Conservation (phyloP, 371 early-diverging fungal species). For the Parasitella parasitica region DNA sequence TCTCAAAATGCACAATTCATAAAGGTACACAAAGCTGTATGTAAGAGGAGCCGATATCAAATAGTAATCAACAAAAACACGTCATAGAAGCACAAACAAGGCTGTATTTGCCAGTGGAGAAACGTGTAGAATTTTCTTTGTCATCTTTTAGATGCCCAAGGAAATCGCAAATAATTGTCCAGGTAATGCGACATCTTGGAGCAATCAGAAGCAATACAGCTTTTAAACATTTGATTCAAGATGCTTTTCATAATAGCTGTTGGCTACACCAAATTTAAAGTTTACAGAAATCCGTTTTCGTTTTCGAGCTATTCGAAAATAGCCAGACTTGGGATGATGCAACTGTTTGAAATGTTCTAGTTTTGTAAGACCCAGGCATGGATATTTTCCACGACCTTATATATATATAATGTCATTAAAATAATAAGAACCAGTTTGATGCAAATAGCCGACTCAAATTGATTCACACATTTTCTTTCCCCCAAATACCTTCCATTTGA, state of each 20-base stretch:
- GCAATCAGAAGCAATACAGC: no score
- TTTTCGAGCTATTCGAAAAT: no score
- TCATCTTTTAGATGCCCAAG: not conserved
- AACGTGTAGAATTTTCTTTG: not conserved
- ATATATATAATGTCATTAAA: no score
- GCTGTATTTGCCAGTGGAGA: not conserved
- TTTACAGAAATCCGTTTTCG: constrained; percentile 9
- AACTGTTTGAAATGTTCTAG: not conserved
- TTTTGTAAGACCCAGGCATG: no score
- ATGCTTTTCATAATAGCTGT: not conserved
- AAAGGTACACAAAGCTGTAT: not conserved
- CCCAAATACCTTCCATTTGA: no score
- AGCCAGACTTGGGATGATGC: no score
- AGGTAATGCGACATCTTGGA: no score
- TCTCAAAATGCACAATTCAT: not conserved
- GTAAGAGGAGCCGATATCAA: not conserved
- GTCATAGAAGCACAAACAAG: constrained; percentile 5
- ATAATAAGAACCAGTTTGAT: no score
- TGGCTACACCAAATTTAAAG: constrained; percentile 7
- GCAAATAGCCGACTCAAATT: no score
- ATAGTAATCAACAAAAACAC: not conserved
- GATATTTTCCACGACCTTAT: no score
- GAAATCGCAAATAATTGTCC: no score
- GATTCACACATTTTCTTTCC: no score
- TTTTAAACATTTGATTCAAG: not conserved